A percentile compares a stretch with the other conserved stretches of the same genome.
Conservation (phyloP, 75 land plant species). For the Pinus albicaulis region DNA sequence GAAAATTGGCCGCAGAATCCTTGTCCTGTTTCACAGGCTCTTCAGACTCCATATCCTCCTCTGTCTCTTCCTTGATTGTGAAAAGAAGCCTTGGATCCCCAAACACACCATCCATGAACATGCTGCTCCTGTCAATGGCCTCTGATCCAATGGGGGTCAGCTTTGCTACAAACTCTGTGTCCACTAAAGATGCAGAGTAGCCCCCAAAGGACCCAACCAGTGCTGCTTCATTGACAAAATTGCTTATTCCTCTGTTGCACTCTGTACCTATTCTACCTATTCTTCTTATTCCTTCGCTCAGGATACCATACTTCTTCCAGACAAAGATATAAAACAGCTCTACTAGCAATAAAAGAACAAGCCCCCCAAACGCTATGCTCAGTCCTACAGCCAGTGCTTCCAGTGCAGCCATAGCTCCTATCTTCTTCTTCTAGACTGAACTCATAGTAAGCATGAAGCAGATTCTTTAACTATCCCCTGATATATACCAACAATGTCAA, state of each 20-base stretch:
- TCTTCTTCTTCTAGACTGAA: no score
- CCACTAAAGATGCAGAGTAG: not conserved
- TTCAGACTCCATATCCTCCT: slow-evolving; percentile 20
- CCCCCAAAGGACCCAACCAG: slow-evolving; percentile 6
- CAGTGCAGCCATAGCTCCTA: slow-evolving; percentile 9
- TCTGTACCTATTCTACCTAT: slow-evolving; percentile 1
- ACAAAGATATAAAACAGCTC: slow-evolving; percentile 15
- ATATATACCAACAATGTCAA: no score
- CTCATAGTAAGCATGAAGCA: no score
- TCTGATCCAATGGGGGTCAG: slow-evolving; percentile 7
- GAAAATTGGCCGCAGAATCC: not conserved
- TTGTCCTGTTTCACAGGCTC: not conserved
- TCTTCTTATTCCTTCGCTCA: slow-evolving; percentile 8
- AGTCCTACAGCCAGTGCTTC: slow-evolving; percentile 16
- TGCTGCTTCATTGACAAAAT: slow-evolving; percentile 1
- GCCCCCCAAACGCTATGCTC: slow-evolving; percentile 17
- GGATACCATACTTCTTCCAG: slow-evolving; percentile 12
- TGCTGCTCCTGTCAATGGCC: not conserved
- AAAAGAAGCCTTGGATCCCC: slow-evolving; percentile 8
- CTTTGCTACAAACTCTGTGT: slow-evolving; percentile 11
- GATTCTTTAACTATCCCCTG: no score
- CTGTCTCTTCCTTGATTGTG: slow-evolving; percentile 23
- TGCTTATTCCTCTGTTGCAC: not conserved
- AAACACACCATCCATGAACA: slow-evolving; percentile 9
- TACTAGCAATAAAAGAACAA: slow-evolving; percentile 8